phyloP scores from a whole-genome alignment of 352 stramenopile species.

The Phytophthora meadii region DNA sequence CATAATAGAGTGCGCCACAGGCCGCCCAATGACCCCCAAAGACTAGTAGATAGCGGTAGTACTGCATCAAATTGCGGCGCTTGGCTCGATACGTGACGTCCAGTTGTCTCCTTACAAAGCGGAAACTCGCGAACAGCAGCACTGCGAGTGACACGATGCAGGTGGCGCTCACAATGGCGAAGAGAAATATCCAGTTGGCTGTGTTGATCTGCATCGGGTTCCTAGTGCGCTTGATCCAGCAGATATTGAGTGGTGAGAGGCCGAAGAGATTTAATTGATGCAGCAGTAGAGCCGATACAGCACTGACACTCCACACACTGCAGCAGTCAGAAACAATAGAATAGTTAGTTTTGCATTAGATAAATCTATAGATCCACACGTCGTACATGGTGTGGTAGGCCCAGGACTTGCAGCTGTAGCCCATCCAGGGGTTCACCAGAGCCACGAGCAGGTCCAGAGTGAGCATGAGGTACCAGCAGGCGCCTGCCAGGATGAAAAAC shows the following conservation, averaged over 20 bases:
- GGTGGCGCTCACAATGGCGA: conserved; percentile 54
- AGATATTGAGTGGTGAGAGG: conserved; percentile 77
- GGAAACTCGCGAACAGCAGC: conserved; percentile 85
- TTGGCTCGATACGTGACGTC: conserved; percentile 89
- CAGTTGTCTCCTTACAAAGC: conserved; percentile 82
- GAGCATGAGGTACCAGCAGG: conserved; percentile 87
- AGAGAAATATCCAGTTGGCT: conserved; percentile 74
- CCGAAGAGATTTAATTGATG: conserved; percentile 71
- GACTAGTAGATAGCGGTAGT: conserved; percentile 86
- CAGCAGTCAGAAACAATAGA: neutral
- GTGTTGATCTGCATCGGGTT: conserved; percentile 55
- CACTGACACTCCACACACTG: conserved; percentile 79
- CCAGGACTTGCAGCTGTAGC: conserved; percentile 87
- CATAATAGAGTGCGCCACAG: conserved; percentile 78
- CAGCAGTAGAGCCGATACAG: conserved; percentile 61
- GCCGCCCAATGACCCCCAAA: conserved; percentile 75
- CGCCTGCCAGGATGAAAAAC: conserved; percentile 79
- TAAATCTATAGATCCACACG: neutral
- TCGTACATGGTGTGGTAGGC: conserved; percentile 81
- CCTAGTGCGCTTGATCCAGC: conserved; percentile 71
- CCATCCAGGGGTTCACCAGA: conserved; percentile 90
- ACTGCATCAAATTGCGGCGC: conserved; percentile 82
- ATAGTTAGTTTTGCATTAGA: neutral
- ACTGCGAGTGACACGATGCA: conserved; percentile 72
- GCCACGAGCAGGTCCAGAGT: conserved; percentile 84